A percentile compares a stretch with the other conserved stretches of the same genome.
These are phyloP conservation scores for Grigorovia yakushimaensis DNA, from an alignment of 805 yeast genomes.

Conservation along the genomic window DNA sequence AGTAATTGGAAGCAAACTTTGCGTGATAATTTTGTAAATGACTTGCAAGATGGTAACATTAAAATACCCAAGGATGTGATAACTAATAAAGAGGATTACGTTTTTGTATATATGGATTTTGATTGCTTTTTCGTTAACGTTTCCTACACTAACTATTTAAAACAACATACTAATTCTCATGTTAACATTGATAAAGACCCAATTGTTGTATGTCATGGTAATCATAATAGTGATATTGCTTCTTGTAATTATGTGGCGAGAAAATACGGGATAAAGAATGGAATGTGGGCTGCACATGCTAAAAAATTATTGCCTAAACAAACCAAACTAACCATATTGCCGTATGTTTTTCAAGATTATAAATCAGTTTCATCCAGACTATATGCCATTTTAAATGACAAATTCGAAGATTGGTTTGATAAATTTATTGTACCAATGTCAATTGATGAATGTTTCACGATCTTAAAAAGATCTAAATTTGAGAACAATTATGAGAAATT, in stretches of 20 bases:
- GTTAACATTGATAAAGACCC: conserved; percentile 38
- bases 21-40: conserved; percentile 24
- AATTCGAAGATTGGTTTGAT: neutral
- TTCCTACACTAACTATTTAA: conserved; percentile 41
- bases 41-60: neutral
- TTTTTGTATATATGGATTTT: conserved; percentile 76
- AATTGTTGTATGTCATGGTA: conserved; percentile 51
- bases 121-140: conserved; percentile 92
- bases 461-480: conserved; percentile 4
- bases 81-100: conserved; percentile 4
- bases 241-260: conserved; percentile 89
- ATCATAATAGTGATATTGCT: conserved; percentile 60
- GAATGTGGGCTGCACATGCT: conserved; percentile 82
- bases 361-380: conserved; percentile 55
- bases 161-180: neutral
- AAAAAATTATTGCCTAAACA: conserved; percentile 47
- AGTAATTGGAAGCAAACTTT: conserved; percentile 80
- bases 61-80: neutral
- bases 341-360: conserved; percentile 67
- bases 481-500: neutral
- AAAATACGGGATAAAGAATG: conserved; percentile 66
- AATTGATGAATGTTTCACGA: conserved; percentile 75
- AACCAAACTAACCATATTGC: conserved; percentile 42
- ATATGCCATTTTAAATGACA: conserved; percentile 42
- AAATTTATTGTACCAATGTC: conserved; percentile 68